Evolutionary conservation across 257 asterid species (phyloP).

Genomic region (Fraxinus excelsior): DNA sequence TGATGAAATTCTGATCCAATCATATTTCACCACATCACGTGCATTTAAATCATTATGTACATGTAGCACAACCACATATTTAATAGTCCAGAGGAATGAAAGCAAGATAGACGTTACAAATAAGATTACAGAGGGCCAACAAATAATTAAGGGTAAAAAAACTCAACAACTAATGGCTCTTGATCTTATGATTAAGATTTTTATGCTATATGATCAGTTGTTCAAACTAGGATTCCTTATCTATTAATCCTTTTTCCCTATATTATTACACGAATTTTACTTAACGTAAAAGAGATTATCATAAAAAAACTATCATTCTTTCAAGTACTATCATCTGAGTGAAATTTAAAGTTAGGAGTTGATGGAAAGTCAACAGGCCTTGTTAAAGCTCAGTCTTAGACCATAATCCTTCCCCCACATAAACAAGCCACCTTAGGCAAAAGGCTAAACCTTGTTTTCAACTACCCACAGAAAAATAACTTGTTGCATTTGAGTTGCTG

Average conservation of each 20-base stretch:
- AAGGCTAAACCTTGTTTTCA: not conserved
- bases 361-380: not conserved
- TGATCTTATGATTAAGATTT: not conserved
- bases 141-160: not conserved
- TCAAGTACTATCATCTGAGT: conserved; percentile 3
- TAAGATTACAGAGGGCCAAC: not conserved
- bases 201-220: not conserved
- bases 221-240: not conserved
- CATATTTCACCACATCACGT: too few relatives aligned
- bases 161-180: not conserved
- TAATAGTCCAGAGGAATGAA: conserved; percentile 2
- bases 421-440: not conserved
- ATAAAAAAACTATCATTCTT: conserved; percentile 4
- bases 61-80: not conserved
- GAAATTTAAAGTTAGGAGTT: not conserved
- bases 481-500: not conserved
- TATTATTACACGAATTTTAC: not conserved
- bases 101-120: not conserved
- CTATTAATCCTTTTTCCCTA: not conserved
- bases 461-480: not conserved
- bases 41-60: too few relatives aligned
- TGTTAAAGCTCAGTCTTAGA: not conserved
- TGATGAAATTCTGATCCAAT: too few relatives aligned
- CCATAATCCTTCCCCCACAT: not conserved
- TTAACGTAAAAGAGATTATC: not conserved